Conservation (phyloP, 352 stramenopile genomes). For the Phytophthora meadii region DNA sequence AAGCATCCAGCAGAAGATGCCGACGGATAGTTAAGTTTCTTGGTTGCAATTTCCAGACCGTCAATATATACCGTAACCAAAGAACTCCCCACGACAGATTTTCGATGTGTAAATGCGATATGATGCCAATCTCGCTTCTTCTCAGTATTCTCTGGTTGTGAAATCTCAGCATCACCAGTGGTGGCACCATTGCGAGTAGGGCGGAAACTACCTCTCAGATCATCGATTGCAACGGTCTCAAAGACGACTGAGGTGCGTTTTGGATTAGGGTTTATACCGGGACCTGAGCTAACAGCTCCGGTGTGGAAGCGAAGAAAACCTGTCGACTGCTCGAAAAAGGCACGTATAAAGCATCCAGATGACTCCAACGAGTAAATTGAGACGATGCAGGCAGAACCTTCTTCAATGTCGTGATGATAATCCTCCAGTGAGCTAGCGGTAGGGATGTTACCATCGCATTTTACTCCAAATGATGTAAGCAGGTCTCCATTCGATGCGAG, state of each 20-base stretch:
- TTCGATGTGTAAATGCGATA: slow-evolving; percentile 73
- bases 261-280: slow-evolving; percentile 61
- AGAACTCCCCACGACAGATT: slow-evolving; percentile 74
- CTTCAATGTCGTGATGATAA: slow-evolving; percentile 20
- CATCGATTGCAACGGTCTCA: slow-evolving; percentile 65
- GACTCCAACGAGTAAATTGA: slow-evolving; percentile 78
- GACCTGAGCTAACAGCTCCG: slow-evolving; percentile 49
- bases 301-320: slow-evolving; percentile 75
- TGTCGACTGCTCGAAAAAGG: slow-evolving; percentile 79
- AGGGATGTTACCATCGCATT: background rate
- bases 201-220: slow-evolving; percentile 27
- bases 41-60: slow-evolving; percentile 70
- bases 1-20: slow-evolving; percentile 47
- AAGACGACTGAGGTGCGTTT: slow-evolving; percentile 68
- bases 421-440: background rate
- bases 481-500: slow-evolving; percentile 3
- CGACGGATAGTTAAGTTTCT: slow-evolving; percentile 78
- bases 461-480: slow-evolving; percentile 23
- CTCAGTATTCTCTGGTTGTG: slow-evolving; percentile 23
- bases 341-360: slow-evolving; percentile 65
- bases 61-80: slow-evolving; percentile 80
- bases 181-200: background rate
- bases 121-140: slow-evolving; percentile 73
- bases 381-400: slow-evolving; percentile 70
- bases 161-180: background rate